phyloP scores from a whole-genome alignment of 2,329 filamentous ascomycete species.

The Fusarium equiseti region DNA sequence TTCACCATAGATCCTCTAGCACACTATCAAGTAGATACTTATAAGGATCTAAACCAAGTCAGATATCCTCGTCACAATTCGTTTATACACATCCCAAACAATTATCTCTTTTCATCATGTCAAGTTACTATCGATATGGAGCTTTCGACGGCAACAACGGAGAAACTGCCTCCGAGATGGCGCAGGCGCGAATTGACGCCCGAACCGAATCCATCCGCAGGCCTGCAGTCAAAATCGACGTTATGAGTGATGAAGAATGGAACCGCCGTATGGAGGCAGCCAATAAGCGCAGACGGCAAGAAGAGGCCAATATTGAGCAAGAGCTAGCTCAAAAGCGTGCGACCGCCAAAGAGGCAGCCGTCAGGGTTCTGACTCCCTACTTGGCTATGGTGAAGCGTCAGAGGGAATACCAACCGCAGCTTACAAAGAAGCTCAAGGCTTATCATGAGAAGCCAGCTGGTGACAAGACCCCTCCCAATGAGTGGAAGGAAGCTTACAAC shows the following conservation, averaged over 20 bases:
- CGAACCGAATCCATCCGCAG: neutral
- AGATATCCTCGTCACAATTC: too few species aligned
- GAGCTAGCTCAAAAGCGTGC: neutral
- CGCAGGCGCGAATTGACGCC: neutral
- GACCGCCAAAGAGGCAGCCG: neutral
- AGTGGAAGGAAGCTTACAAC: neutral
- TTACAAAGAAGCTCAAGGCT: neutral
- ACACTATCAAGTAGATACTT: too few species aligned
- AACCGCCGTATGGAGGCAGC: rapidly evolving
- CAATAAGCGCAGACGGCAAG: neutral
- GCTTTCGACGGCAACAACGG: neutral
- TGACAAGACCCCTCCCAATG: neutral
- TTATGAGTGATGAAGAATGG: neutral
- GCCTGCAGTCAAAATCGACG: neutral
- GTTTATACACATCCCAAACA: too few species aligned
- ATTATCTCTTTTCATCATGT: neutral
- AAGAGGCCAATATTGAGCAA: neutral
- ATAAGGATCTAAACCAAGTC: too few species aligned
- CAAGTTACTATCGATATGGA: neutral
- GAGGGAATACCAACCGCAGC: neutral
- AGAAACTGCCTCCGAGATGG: neutral
- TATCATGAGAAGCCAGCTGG: neutral
- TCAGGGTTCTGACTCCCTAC: neutral
- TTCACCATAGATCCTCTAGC: too few species aligned
- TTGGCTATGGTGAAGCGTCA: neutral